phyloP scores from a whole-genome alignment of 2,329 filamentous ascomycete species.

The Didymella glomerata region DNA sequence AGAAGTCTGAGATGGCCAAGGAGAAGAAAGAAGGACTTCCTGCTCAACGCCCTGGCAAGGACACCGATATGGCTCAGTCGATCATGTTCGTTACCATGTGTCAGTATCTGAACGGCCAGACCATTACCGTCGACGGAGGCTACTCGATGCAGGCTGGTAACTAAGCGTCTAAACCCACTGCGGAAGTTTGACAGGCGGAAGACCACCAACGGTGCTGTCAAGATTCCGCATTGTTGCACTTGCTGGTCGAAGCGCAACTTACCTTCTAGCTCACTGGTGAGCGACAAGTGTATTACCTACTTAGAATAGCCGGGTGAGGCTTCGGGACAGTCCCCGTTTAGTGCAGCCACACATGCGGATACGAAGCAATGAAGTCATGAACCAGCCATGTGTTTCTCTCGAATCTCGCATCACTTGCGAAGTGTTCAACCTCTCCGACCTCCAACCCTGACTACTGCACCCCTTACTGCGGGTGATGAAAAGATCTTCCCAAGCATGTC shows the following conservation, averaged over 20 bases:
- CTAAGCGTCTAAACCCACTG: conserved; percentile 21
- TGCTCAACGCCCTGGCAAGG: conserved; percentile 62
- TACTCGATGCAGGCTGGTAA: conserved; percentile 53
- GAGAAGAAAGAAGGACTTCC: conserved; percentile 62
- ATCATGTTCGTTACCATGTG: conserved; percentile 62
- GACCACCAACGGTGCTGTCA: background rate
- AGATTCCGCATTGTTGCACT: background rate
- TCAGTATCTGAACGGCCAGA: conserved; percentile 61
- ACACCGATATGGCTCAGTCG: conserved; percentile 54
- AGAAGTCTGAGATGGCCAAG: conserved; percentile 64
- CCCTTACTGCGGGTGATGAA: background rate
- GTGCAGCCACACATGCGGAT: conserved; percentile 7
- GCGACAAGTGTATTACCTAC: conserved; percentile 17
- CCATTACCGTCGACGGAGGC: conserved; percentile 63
- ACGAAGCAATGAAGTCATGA: conserved; percentile 24
- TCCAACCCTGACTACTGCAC: background rate
- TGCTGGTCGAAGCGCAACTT: background rate
- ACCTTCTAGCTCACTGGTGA: conserved; percentile 14
- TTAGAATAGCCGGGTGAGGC: conserved; percentile 9
- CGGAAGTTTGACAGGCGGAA: background rate
- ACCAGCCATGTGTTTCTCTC: conserved; percentile 1
- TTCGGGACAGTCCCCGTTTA: background rate
- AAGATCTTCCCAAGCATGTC: background rate
- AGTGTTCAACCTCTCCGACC: background rate
- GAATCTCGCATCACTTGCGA: background rate